Evolutionary conservation across 768 basidiomycete genomes (phyloP).

Genomic region (Naganishia kalamii): DNA sequence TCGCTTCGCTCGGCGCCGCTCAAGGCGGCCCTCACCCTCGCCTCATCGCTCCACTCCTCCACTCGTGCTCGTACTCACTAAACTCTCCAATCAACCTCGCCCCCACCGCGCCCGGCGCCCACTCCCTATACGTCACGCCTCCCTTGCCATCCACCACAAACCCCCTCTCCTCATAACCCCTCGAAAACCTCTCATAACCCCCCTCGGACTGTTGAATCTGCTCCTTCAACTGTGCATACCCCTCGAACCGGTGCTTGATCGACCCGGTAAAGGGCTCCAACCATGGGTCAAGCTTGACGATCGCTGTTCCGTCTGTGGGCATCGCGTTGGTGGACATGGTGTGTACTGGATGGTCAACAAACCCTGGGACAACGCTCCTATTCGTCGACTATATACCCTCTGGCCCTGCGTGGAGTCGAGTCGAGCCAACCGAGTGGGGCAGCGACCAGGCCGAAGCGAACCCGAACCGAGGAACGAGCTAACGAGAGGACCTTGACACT

Average conservation of each 20-base stretch:
- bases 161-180: slow-evolving; percentile 70
- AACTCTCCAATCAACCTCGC: slow-evolving; percentile 91
- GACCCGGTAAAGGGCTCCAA: slow-evolving; percentile 46
- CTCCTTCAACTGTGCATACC: slow-evolving; percentile 39
- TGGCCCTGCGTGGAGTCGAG: too few relatives aligned
- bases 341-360: too few relatives aligned
- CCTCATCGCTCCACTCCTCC: neutral
- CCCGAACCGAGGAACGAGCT: too few relatives aligned
- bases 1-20: neutral
- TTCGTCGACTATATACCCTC: too few relatives aligned
- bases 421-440: too few relatives aligned
- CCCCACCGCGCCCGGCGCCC: slow-evolving; percentile 83
- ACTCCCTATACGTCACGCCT: slow-evolving; percentile 79
- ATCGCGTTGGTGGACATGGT: too few relatives aligned
- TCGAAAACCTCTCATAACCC: slow-evolving; percentile 70
- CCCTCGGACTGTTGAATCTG: slow-evolving; percentile 71
- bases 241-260: slow-evolving; percentile 42
- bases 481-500: too few relatives aligned
- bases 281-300: slow-evolving; percentile 47
- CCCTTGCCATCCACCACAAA: slow-evolving; percentile 64
- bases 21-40: too few relatives aligned
- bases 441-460: too few relatives aligned
- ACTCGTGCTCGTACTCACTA: slow-evolving; percentile 57
- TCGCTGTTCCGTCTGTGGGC: slow-evolving; percentile 28
- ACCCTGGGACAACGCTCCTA: too few relatives aligned